phyloP scores from a whole-genome alignment of 495 filamentous ascomycete species.

The Hypomontagnella monticulosa region DNA sequence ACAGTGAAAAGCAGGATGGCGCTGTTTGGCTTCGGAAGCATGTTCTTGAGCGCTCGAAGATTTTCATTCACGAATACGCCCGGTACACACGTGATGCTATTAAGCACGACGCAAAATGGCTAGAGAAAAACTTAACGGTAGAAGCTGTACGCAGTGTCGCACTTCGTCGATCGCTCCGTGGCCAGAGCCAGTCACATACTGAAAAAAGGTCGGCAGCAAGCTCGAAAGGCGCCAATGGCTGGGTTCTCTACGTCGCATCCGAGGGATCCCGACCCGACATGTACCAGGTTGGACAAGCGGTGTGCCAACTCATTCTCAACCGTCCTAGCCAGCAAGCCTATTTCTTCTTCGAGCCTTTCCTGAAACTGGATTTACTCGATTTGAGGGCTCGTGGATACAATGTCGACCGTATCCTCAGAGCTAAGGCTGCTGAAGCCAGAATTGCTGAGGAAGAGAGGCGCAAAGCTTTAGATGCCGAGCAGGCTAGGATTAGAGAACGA shows the following conservation, averaged over 20 bases:
- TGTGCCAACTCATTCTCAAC: conserved; percentile 79
- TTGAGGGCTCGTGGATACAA: conserved; percentile 89
- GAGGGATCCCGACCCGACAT: conserved; percentile 69
- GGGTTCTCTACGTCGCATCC: conserved; percentile 61
- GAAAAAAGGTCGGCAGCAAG: conserved; percentile 75
- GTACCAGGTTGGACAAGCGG: conserved; percentile 86
- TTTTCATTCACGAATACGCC: conserved; percentile 81
- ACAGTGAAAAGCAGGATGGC: conserved; percentile 56
- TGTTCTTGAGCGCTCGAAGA: conserved; percentile 82
- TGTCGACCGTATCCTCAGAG: conserved; percentile 87
- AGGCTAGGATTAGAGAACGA: conserved; percentile 66
- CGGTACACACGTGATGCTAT: conserved; percentile 71
- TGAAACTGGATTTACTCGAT: conserved; percentile 78
- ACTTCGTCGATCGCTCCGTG: conserved; percentile 76
- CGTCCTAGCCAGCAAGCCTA: conserved; percentile 87
- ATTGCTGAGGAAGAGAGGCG: conserved; percentile 84
- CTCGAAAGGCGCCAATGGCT: conserved; percentile 41
- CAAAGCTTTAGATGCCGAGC: conserved; percentile 81
- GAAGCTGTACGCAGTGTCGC: conserved; percentile 76
- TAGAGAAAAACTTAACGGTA: conserved; percentile 86
- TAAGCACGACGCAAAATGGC: conserved; percentile 85
- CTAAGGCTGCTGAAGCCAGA: conserved; percentile 82
- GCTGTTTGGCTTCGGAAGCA: conserved; percentile 73
- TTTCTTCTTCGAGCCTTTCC: conserved; percentile 85
- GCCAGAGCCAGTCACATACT: conserved; percentile 69